Percentiles rank a stretch among this genome's conserved stretches.
These are phyloP conservation scores for Domatiomyces globalis DNA, from an alignment of 2,329 filamentous ascomycete species.

Conservation along the genomic window DNA sequence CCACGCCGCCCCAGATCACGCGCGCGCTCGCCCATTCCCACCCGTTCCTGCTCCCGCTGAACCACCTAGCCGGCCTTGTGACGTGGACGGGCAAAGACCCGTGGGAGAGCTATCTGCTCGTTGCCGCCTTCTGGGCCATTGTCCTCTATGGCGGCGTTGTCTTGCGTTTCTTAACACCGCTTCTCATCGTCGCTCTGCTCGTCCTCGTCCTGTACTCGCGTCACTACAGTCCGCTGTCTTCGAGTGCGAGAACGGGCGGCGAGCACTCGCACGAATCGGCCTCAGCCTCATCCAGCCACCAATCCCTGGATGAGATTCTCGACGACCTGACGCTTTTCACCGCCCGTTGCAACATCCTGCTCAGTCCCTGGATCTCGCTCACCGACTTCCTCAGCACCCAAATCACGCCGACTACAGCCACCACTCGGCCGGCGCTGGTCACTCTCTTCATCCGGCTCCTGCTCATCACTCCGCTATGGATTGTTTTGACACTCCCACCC, in stretches of 20 bases:
- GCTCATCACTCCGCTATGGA: conserved; percentile 78
- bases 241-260: conserved; percentile 60
- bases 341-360: conserved; percentile 74
- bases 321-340: conserved; percentile 86
- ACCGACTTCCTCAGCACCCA: conserved; percentile 91
- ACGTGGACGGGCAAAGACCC: conserved; percentile 91
- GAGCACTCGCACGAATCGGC: conserved; percentile 38
- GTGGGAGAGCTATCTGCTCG: conserved; percentile 90
- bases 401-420: conserved; percentile 76
- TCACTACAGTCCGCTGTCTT: conserved; percentile 78
- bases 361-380: conserved; percentile 75
- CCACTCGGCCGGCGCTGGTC: conserved; percentile 76
- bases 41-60: conserved; percentile 79
- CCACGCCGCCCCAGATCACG: conserved; percentile 88
- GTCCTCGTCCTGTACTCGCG: conserved; percentile 88
- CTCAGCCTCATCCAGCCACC: conserved; percentile 53
- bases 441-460: conserved; percentile 80
- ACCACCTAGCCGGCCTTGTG: conserved; percentile 67
- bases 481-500: conserved; percentile 66
- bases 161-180: conserved; percentile 67
- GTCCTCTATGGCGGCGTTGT: conserved; percentile 75
- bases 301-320: conserved; percentile 91
- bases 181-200: conserved; percentile 63
- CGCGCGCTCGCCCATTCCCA: conserved; percentile 90
- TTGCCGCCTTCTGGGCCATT: conserved; percentile 71